phyloP scores from a whole-genome alignment of 2,329 filamentous ascomycete genomes.

The Tolypocladium inflatum region DNA sequence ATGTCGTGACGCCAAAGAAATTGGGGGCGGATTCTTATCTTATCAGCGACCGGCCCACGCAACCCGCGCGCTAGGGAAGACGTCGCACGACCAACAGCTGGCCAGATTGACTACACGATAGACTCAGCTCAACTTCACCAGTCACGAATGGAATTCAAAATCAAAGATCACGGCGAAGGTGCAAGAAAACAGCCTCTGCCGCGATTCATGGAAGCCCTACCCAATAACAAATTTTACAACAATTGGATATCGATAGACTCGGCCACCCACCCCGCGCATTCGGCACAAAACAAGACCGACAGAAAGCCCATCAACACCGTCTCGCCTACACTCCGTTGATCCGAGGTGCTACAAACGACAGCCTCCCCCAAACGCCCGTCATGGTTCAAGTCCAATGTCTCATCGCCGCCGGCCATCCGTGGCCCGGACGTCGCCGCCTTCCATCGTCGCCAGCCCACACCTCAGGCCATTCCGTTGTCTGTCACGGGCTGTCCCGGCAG shows the following conservation, averaged over 20 bases:
- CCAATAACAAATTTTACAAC: not conserved
- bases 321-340: not conserved
- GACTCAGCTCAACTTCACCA: not conserved
- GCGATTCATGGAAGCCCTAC: not conserved
- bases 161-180: not conserved
- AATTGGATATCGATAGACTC: not conserved
- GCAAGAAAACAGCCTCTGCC: not conserved
- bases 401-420: not conserved
- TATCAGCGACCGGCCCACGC: not conserved
- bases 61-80: not conserved
- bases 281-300: not conserved
- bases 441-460: not conserved
- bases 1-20: not conserved
- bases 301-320: not conserved
- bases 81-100: not conserved
- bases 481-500: not conserved
- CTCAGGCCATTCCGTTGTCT: not conserved
- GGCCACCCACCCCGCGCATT: not conserved
- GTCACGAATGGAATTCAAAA: too few relatives aligned
- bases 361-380: not conserved
- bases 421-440: not conserved
- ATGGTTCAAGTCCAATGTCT: not conserved
- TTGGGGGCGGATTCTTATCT: not conserved
- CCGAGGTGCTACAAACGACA: not conserved
- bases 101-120: not conserved